Percentiles rank a stretch among this genome's conserved stretches.
These are phyloP conservation scores for Danielia reshetovae DNA, from an alignment of 805 yeast genomes.

Conservation along the genomic window DNA sequence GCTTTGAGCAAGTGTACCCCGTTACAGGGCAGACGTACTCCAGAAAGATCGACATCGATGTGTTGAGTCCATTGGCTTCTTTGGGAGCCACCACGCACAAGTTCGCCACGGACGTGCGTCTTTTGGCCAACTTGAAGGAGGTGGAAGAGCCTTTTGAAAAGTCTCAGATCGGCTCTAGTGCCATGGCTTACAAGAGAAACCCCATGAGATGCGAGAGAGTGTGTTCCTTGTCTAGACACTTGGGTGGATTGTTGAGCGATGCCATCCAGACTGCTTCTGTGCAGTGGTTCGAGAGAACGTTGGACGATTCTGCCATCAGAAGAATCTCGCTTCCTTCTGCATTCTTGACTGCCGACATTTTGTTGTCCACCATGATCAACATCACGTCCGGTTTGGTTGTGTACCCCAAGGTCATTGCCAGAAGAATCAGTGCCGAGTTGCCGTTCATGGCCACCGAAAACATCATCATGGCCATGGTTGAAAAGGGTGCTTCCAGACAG, in stretches of 20 bases:
- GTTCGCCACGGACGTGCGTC: conserved; percentile 94
- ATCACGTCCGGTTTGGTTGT: conserved; percentile 95
- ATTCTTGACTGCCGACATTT: conserved; percentile 91
- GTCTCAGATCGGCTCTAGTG: conserved; percentile 96
- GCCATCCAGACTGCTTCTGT: conserved; percentile 96
- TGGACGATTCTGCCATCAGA: conserved; percentile 97
- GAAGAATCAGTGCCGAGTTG: conserved; percentile 89
- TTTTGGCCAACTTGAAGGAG: conserved; percentile 95
- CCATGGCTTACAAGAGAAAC: conserved; percentile 99
- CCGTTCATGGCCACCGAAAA: conserved; percentile 99
- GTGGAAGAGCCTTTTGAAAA: conserved; percentile 98
- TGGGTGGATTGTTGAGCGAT: conserved; percentile 87
- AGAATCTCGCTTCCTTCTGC: conserved; percentile 96
- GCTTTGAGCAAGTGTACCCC: conserved; percentile 93
- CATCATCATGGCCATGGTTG: conserved; percentile 99
- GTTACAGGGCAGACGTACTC: conserved; percentile 99
- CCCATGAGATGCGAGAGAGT: conserved; percentile 99
- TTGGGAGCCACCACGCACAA: conserved; percentile 96
- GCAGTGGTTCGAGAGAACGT: conserved; percentile 99
- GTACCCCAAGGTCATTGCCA: conserved; percentile 96
- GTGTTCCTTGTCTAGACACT: conserved; percentile 95
- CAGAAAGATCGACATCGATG: conserved; percentile 95
- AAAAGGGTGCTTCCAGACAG: conserved; percentile 95
- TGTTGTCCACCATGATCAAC: conserved; percentile 83
- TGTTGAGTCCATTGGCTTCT: conserved; percentile 85